A percentile compares a stretch with the other conserved stretches of the same genome.
Evolutionary conservation across 768 basidiomycete genomes (phyloP).

Genomic region (Exidia glandulosa): DNA sequence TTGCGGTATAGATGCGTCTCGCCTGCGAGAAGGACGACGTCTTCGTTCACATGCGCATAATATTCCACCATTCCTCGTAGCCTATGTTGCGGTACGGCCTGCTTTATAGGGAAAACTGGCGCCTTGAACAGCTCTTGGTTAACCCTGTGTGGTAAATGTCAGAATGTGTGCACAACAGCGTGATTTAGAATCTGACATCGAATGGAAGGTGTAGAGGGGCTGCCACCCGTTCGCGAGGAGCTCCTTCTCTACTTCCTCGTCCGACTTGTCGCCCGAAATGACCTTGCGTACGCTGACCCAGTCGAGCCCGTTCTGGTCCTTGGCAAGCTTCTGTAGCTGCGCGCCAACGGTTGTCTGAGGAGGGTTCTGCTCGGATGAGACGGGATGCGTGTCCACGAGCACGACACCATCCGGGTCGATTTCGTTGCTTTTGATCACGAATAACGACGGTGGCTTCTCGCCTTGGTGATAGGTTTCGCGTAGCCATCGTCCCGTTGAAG

Average conservation of each 20-base stretch:
- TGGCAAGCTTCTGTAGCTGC: neutral
- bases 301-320: neutral
- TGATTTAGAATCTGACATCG: neutral
- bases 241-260: neutral
- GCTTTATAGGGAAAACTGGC: neutral
- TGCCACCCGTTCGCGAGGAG: slow-evolving; percentile 1
- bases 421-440: neutral
- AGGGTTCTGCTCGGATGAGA: neutral
- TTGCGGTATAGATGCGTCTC: slow-evolving; percentile 4
- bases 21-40: slow-evolving; percentile 1
- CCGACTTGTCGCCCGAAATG: neutral
- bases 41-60: neutral
- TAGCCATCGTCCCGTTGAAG: slow-evolving; percentile 2
- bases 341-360: neutral
- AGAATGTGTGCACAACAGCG: neutral
- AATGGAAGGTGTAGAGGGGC: slow-evolving; percentile 1
- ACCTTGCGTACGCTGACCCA: neutral
- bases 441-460: neutral
- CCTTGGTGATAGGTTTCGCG: neutral
- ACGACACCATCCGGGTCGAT: neutral
- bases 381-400: neutral
- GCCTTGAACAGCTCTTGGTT: slow-evolving; percentile 1
- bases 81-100: neutral
- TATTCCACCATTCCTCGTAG: neutral
- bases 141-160: neutral